Evolutionary conservation across 345 rosid species (phyloP), one percentile per base, ranked within the genome.

Genomic region (Barbarea vulgaris): DNA sequence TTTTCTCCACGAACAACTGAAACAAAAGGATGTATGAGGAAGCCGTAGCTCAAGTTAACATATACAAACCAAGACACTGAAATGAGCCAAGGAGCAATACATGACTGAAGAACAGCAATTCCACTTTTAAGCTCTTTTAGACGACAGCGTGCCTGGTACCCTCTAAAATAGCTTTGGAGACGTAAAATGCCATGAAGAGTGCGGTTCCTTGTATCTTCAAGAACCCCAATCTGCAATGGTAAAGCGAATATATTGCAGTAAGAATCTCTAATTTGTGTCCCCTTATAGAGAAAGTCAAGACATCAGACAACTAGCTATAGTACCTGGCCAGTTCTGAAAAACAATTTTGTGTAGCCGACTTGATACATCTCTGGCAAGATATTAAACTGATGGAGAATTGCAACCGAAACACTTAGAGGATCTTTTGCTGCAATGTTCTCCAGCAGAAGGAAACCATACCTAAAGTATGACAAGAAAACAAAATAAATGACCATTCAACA

Each of bases 331-430:
- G 85, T 84, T 51, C 98, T 90, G 31, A 93, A 84, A 79, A 82
- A 88, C 62, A 93, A 67, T 81, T 89, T 93, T 69, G 94, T 91
- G 78, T 85, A 93, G 76, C 98, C 98, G 78, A 93, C 84, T 91
- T 91, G 94, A 80, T 89, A 91, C 94, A 88, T 91, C 76, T 88
- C 98, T 21, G 97, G 96, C 18, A 70, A 86, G 70, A 93, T 71
- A 69, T 87, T 86, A 77, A 91, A 86, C 52, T 86, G 91, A 66
- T 88, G 89, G 42, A 93, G 85, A 63, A 93, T 83, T 52, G 96
- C 93, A 74, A 93, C 88, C 1, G 97, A 91, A 73, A 83, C 71
- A 81, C 89, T 91, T 77, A 93, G 73, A 51, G 97, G 93, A 77
- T 94, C 98, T 81, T 55, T 81, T 52, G 81, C 65, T 39, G 82